Conservation (phyloP, 805 yeast genomes). For the Candida corydali region DNA sequence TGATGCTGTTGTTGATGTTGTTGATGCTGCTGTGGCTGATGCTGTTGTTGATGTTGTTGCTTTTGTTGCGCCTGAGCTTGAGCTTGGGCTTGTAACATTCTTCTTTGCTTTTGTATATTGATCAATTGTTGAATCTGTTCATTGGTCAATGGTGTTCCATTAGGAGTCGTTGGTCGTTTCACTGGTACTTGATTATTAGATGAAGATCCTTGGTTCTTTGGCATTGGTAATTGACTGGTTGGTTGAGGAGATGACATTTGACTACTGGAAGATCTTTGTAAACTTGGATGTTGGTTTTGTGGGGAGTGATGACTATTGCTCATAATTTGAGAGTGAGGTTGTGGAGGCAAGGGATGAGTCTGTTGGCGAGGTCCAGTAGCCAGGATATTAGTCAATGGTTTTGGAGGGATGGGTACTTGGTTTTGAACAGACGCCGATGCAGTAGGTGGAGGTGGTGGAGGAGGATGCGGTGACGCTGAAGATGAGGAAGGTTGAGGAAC, state of each 20-base stretch:
- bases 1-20: constrained; percentile 3
- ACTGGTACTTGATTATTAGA: constrained; percentile 6
- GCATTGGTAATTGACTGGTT: constrained; percentile 1
- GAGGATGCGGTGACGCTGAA: constrained; percentile 13
- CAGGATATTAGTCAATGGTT: constrained; percentile 8
- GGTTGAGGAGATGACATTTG: constrained; percentile 1
- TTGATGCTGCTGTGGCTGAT: constrained; percentile 2
- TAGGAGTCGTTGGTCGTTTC: constrained; percentile 44
- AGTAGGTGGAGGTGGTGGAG: constrained; percentile 12
- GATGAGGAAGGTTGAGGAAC: constrained; percentile 12
- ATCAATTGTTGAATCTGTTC: constrained; percentile 59
- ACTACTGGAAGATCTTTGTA: not conserved
- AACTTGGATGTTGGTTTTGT: constrained; percentile 14
- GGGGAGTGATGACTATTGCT: constrained; percentile 13
- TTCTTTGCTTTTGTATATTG: constrained; percentile 48
- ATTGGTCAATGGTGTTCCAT: constrained; percentile 54
- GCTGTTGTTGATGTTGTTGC: constrained; percentile 11
- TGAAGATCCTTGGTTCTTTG: not conserved
- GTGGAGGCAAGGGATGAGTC: too few species aligned
- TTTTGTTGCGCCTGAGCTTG: constrained; percentile 18
- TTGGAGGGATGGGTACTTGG: constrained; percentile 4
- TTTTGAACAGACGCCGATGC: constrained; percentile 1
- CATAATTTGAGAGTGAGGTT: constrained; percentile 12
- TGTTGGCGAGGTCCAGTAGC: constrained; percentile 7
- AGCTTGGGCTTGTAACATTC: constrained; percentile 43